A percentile compares a stretch with the other conserved stretches of the same genome.
Evolutionary conservation across 305 asterid species (phyloP).

Genomic region (Plantago rigida): DNA sequence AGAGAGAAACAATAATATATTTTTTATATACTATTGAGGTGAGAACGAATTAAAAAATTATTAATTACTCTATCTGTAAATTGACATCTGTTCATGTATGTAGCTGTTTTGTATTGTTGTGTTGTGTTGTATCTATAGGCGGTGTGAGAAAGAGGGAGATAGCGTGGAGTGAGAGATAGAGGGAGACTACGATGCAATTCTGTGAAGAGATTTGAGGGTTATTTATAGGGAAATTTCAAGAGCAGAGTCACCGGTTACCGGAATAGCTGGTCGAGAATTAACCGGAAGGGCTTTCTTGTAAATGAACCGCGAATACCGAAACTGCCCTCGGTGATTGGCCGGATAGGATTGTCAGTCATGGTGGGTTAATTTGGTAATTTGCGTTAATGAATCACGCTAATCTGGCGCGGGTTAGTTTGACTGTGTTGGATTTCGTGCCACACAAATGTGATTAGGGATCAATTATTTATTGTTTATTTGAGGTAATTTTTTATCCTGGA

Average conservation of each 20-base stretch:
- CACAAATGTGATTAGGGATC: constrained; percentile 24
- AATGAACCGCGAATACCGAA: constrained; percentile 18
- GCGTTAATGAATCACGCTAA: constrained; percentile 18
- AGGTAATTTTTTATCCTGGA: neutral
- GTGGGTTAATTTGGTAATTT: constrained; percentile 22
- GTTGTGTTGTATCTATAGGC: constrained; percentile 23
- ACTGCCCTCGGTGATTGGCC: constrained; percentile 18
- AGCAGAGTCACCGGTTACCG: constrained; percentile 34
- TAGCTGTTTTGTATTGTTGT: neutral
- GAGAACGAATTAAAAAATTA: constrained; percentile 18
- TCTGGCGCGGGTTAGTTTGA: constrained; percentile 28
- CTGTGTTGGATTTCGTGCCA: constrained; percentile 27
- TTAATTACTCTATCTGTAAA: constrained; percentile 16
- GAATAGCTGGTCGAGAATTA: constrained; percentile 32
- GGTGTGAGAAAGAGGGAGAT: constrained; percentile 26
- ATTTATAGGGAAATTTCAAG: constrained; percentile 58
- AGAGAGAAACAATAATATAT: constrained; percentile 32
- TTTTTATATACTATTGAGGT: constrained; percentile 1
- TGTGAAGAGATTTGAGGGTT: constrained; percentile 28
- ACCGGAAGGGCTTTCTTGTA: constrained; percentile 35
- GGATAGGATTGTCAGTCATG: neutral
- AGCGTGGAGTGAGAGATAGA: constrained; percentile 20
- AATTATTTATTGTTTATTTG: constrained; percentile 20
- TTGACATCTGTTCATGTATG: constrained; percentile 23
- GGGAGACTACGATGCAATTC: constrained; percentile 24